These are phyloP conservation scores for Trichoderma pleuroti DNA, from an alignment of 2,329 filamentous ascomycete genomes.

Conservation along the genomic window DNA sequence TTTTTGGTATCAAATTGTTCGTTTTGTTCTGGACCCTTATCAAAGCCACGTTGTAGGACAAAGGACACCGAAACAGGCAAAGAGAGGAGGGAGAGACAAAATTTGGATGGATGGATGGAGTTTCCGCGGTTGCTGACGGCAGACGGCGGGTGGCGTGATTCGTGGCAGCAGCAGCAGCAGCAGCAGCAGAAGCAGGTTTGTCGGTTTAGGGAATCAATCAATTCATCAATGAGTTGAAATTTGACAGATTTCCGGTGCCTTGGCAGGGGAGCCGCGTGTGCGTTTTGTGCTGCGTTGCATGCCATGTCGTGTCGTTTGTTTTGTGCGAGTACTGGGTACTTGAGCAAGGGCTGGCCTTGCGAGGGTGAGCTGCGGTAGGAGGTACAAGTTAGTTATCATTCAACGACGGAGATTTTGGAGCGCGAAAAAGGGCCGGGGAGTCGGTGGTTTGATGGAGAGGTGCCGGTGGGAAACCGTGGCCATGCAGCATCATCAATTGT, in stretches of 20 bases:
- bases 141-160: not conserved
- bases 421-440: not conserved
- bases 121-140: not conserved
- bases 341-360: too few relatives aligned
- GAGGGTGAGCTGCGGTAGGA: too few relatives aligned
- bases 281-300: not conserved
- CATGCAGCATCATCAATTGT: not conserved
- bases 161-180: not conserved
- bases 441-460: not conserved
- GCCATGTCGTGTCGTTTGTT: too few relatives aligned
- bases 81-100: not conserved
- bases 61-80: not conserved
- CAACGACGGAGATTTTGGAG: not conserved
- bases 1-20: not conserved
- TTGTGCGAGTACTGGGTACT: too few relatives aligned
- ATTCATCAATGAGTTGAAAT: not conserved
- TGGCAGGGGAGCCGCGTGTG: constrained; percentile 2
- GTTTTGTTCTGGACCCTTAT: not conserved
- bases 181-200: not conserved
- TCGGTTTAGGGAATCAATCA: not conserved
- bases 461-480: not conserved
- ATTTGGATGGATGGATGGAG: too few relatives aligned
- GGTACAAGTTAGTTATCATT: not conserved
- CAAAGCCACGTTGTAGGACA: not conserved
- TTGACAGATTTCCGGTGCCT: not conserved